phyloP scores from a whole-genome alignment of 345 rosid species.

The Noccaea caerulescens region DNA sequence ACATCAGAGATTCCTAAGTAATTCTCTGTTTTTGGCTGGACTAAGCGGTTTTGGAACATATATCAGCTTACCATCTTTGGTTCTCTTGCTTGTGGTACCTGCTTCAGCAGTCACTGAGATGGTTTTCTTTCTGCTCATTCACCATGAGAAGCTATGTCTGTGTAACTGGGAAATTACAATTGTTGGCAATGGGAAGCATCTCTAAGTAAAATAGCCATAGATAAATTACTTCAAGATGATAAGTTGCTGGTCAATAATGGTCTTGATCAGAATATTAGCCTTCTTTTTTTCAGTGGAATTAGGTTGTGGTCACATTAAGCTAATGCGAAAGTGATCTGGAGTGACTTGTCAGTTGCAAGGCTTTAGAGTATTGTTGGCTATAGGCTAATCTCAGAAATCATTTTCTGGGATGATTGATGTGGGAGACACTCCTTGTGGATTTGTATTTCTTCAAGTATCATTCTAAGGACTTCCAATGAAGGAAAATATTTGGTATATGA shows the following conservation, averaged over 20 bases:
- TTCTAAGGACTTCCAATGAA: slow-evolving; percentile 14
- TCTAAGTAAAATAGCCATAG: neutral
- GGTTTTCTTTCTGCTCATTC: neutral
- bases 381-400: neutral
- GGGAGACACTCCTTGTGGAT: neutral
- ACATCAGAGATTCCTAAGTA: neutral
- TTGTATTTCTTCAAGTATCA: slow-evolving; percentile 3
- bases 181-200: slow-evolving; percentile 2
- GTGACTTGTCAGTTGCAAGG: slow-evolving; percentile 12
- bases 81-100: neutral
- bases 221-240: neutral
- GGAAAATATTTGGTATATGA: neutral
- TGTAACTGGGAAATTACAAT: neutral
- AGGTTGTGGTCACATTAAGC: slow-evolving; percentile 12
- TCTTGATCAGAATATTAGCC: slow-evolving; percentile 28
- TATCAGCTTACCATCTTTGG: neutral
- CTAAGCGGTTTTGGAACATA: neutral
- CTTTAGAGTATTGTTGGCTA: slow-evolving; percentile 12
- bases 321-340: neutral
- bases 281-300: neutral
- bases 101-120: slow-evolving; percentile 4
- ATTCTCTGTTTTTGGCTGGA: neutral
- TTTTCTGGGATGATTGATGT: slow-evolving; percentile 18
- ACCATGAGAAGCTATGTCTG: no score
- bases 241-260: slow-evolving; percentile 24